phyloP scores from a whole-genome alignment of 108 stramenopile genomes.

The Mediolabrus comicus region DNA sequence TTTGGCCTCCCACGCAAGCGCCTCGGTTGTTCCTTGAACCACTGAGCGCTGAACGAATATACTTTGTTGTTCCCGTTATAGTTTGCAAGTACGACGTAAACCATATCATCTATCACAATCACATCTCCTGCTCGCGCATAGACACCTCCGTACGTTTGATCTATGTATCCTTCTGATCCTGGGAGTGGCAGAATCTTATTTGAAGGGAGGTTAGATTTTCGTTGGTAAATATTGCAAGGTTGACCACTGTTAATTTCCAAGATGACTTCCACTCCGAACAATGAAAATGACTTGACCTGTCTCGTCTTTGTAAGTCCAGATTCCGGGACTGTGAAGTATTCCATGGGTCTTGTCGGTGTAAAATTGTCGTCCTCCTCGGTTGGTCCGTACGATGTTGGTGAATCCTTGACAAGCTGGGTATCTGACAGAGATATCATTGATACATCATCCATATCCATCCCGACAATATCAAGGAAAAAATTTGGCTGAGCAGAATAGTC shows the following conservation, averaged over 20 bases:
- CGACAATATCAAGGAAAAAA: neutral
- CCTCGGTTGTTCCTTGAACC: too few species aligned
- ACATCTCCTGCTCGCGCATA: neutral
- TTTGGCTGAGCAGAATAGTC: neutral
- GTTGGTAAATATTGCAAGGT: too few species aligned
- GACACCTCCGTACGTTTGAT: neutral
- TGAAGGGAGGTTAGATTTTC: neutral
- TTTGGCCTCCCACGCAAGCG: too few species aligned
- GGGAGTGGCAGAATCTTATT: neutral
- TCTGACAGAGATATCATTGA: neutral
- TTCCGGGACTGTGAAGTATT: neutral
- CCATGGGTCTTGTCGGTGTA: neutral
- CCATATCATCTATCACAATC: neutral
- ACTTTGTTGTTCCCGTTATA: conserved; percentile 8
- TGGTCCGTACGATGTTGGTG: neutral
- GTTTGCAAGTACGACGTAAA: neutral
- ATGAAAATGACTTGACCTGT: neutral
- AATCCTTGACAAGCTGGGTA: neutral
- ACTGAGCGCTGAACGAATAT: neutral
- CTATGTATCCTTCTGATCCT: neutral
- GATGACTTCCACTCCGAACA: neutral
- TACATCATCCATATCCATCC: neutral
- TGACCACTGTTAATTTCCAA: neutral
- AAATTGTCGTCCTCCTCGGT: neutral
- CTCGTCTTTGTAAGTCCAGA: neutral